phyloP scores from a whole-genome alignment of 139 green algal genomes.

The Chlamydomonas sp. region DNA sequence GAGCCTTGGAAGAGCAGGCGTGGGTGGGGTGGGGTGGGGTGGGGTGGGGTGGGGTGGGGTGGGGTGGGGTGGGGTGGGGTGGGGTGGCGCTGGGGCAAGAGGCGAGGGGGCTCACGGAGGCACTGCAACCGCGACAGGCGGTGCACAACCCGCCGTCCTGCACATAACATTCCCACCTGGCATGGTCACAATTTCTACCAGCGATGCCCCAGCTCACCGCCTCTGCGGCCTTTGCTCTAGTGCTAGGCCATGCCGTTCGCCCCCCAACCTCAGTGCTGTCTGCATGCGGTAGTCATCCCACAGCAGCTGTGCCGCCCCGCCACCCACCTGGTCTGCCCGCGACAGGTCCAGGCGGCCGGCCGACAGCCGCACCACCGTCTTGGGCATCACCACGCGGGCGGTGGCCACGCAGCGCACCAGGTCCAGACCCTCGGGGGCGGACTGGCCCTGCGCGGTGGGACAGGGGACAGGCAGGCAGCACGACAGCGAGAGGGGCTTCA shows the following conservation, averaged over 20 bases:
- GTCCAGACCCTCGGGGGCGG: slow-evolving; percentile 74
- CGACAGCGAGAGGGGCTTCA: too few relatives aligned
- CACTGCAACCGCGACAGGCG: too few relatives aligned
- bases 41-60: slow-evolving; percentile 52
- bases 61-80: slow-evolving; percentile 61
- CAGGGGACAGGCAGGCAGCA: background rate
- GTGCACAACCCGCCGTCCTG: too few relatives aligned
- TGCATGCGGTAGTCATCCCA: too few relatives aligned
- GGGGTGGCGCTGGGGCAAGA: too few relatives aligned
- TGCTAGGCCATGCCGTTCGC: too few relatives aligned
- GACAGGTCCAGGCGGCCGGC: slow-evolving; percentile 75
- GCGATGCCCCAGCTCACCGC: background rate
- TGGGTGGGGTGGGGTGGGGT: slow-evolving; percentile 71
- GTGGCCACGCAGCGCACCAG: slow-evolving; percentile 96
- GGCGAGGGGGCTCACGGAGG: too few relatives aligned
- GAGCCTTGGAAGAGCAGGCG: slow-evolving; percentile 69
- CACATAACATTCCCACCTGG: slow-evolving; percentile 39
- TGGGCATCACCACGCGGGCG: slow-evolving; percentile 95
- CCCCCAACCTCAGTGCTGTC: too few relatives aligned
- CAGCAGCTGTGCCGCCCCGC: slow-evolving; percentile 56
- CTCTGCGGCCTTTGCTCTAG: too few relatives aligned
- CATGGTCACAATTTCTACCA: slow-evolving; percentile 79
- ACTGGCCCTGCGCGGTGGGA: slow-evolving; percentile 44
- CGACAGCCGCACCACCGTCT: slow-evolving; percentile 90
- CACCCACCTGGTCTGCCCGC: slow-evolving; percentile 82